Conservation (phyloP, 495 filamentous ascomycete species). For the Penicillium canescens region DNA sequence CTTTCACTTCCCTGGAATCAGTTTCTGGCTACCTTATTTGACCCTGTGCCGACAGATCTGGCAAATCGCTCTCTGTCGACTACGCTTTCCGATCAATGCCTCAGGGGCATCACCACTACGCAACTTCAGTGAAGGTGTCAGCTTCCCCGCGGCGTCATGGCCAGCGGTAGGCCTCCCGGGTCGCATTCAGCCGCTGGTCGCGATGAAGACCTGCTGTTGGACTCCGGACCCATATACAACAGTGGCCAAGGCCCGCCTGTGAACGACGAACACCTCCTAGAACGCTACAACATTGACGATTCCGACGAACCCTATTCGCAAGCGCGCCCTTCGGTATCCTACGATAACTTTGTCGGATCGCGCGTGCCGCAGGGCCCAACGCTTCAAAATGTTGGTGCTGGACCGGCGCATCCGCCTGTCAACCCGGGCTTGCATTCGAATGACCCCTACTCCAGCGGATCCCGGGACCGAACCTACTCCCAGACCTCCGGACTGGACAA, state of each 20-base stretch:
- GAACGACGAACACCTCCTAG: conserved; percentile 75
- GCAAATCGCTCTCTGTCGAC: conserved; percentile 5
- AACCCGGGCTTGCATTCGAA: conserved; percentile 32
- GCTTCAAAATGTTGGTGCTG: conserved; percentile 22
- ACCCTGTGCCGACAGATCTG: neutral
- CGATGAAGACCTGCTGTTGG: conserved; percentile 73
- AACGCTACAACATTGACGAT: conserved; percentile 66
- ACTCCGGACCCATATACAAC: conserved; percentile 68
- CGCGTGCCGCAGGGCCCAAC: conserved; percentile 46
- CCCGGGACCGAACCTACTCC: conserved; percentile 62
- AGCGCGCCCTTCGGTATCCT: conserved; percentile 82
- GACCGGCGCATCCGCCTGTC: conserved; percentile 26
- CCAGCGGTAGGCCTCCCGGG: conserved; percentile 66
- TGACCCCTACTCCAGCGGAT: conserved; percentile 49
- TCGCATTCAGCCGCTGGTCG: conserved; percentile 56
- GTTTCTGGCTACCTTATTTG: neutral
- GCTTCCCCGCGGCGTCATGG: conserved; percentile 47
- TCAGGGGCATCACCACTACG: conserved; percentile 37
- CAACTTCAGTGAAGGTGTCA: conserved; percentile 38
- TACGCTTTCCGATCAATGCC: conserved; percentile 39
- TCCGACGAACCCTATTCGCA: conserved; percentile 52
- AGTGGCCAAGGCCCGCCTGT: conserved; percentile 68
- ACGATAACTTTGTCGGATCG: conserved; percentile 90
- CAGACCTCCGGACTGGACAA: conserved; percentile 83
- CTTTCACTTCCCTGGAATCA: neutral